Base-by-base conservation (phyloP, 2,329 filamentous ascomycete species). In the Chaetomium sp. region DNA sequence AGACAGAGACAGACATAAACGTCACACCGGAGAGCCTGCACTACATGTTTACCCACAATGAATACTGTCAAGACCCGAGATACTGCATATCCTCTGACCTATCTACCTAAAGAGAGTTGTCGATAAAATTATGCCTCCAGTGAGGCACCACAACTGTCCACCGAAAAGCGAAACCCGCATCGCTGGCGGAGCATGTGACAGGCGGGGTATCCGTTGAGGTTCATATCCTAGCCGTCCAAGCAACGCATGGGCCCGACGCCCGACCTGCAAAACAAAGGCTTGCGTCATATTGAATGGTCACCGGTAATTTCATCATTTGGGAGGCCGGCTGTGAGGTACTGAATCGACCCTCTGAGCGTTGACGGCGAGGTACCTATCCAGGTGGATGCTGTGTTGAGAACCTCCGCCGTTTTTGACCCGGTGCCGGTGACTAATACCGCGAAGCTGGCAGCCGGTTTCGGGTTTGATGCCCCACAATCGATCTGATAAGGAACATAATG, bases 401-500 rank as follows among this genome's bases (percentile, higher is more conserved):
- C n/a, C 21, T 47, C 38, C 38, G 16, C 19, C 16, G 8, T 23
- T 49, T 23, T 4, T 4, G 19, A 12, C 49, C 25, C 49, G 10
- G 27, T 56, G n/a, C 8, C 33, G 21, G 50, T 53, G 50, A 38
- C 27, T 56, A 21, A 56, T n/a, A 31, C 13, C 7, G 12, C 53
- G 16, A 25, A 6, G 7, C 31, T 21, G 31, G 51, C 51, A 12
- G 56, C 65, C 65, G 65, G 60, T 65, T 50, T 65, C 65, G 65
- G 65, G 56, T 31, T 50, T 53, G 59, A 58, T 53, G 7, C 56
- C 58, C 61, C 53, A 47, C 57, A 29, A 29, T 12, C 31, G 19
- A 42, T 42, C 57, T 50, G 65, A 59, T 55, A 58, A 55, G 55
- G 45, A 45, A 4, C 38, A n/a, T 4, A 42, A 42, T 16, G 16